Evolutionary conservation across 164 flowering plant species (phyloP).

Genomic region (Liquidambar formosana): DNA sequence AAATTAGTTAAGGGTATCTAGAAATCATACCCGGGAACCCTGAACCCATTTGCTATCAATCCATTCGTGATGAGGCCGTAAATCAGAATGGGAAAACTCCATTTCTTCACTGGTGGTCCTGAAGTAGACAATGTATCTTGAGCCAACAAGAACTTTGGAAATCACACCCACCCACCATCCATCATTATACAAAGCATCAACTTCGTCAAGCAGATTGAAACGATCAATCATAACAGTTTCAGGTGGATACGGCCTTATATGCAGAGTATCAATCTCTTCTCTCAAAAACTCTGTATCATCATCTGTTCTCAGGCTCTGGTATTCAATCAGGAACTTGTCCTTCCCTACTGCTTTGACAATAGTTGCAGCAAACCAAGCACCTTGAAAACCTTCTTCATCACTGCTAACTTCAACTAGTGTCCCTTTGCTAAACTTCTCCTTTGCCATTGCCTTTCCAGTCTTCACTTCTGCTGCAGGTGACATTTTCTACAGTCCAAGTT

Average conservation of each 20-base stretch:
- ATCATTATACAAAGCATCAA: constrained; percentile 81
- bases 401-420: constrained; percentile 66
- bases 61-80: constrained; percentile 82
- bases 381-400: constrained; percentile 80
- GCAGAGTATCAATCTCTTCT: constrained; percentile 53
- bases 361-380: constrained; percentile 75
- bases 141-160: constrained; percentile 42
- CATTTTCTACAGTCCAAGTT: constrained; percentile 11
- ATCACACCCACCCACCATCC: constrained; percentile 93
- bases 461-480: constrained; percentile 1
- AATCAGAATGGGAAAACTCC: constrained; percentile 42
- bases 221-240: constrained; percentile 23
- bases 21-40: constrained; percentile 49
- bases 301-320: constrained; percentile 58
- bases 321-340: constrained; percentile 56
- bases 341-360: constrained; percentile 37
- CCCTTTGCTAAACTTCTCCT: constrained; percentile 39
- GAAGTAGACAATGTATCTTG: constrained; percentile 63
- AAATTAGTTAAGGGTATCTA: neutral
- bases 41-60: constrained; percentile 66
- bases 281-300: constrained; percentile 48
- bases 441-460: constrained; percentile 3
- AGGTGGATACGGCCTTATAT: constrained; percentile 76
- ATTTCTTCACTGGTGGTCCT: constrained; percentile 47
- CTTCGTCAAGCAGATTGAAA: constrained; percentile 52